phyloP scores from a whole-genome alignment of 176 grass and related monocot species.

The Lolium perenne region DNA sequence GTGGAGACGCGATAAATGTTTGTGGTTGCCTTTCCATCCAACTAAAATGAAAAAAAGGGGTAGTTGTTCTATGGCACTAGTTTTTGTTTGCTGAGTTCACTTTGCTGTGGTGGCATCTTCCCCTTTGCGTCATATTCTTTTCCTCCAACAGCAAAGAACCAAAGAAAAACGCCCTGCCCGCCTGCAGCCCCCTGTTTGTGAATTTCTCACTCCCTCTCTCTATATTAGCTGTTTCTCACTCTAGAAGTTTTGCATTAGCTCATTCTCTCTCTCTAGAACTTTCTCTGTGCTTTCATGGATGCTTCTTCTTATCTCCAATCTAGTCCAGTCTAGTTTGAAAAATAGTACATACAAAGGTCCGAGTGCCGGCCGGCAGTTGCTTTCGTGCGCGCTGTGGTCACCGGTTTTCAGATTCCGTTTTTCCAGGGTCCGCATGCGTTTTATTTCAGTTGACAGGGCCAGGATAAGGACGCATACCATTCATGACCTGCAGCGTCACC shows the following conservation, averaged over 20 bases:
- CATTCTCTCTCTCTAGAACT: slow-evolving; percentile 4
- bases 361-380: slow-evolving; percentile 9
- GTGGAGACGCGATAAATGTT: background rate
- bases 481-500: background rate
- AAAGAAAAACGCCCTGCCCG: background rate
- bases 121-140: slow-evolving; percentile 30
- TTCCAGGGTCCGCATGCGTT: background rate
- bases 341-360: background rate
- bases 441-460: background rate
- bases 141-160: slow-evolving; percentile 22
- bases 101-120: background rate
- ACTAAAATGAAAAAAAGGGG: background rate
- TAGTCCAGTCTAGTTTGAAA: slow-evolving; percentile 18
- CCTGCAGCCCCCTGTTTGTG: background rate
- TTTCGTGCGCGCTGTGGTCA: slow-evolving; percentile 15
- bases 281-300: background rate
- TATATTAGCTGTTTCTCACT: background rate
- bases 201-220: background rate
- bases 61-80: background rate
- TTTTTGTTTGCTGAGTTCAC: slow-evolving; percentile 2
- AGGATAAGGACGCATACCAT: slow-evolving; percentile 4
- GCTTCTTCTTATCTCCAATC: slow-evolving; percentile 4
- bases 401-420: slow-evolving; percentile 38
- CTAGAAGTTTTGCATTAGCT: background rate
- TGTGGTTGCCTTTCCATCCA: slow-evolving; percentile 26